Conservation (phyloP, 768 basidiomycete species). For the Coprinellus micaceus region DNA sequence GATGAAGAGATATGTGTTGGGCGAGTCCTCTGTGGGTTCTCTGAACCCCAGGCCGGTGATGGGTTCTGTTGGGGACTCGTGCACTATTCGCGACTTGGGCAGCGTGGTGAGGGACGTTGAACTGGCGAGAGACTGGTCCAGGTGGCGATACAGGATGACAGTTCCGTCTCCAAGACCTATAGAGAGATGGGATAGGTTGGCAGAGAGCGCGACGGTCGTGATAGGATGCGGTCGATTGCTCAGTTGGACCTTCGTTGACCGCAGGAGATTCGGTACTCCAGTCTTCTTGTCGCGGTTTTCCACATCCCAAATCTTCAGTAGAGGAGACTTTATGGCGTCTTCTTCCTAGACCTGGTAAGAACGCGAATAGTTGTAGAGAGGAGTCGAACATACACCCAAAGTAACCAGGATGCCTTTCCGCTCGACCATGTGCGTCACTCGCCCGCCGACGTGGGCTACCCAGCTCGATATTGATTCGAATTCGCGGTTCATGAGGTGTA, state of each 20-base stretch:
- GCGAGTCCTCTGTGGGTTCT: constrained; percentile 48
- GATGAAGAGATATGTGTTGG: constrained; percentile 67
- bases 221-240: constrained; percentile 80
- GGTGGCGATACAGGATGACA: constrained; percentile 84
- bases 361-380: background rate
- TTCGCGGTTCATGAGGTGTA: constrained; percentile 71
- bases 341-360: constrained; percentile 58
- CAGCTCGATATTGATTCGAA: constrained; percentile 72
- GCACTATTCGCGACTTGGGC: constrained; percentile 83
- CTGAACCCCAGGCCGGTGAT: constrained; percentile 91
- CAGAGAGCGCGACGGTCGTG: constrained; percentile 75
- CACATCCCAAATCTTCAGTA: constrained; percentile 90
- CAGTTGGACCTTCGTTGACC: constrained; percentile 74
- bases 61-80: constrained; percentile 83
- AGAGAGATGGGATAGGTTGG: constrained; percentile 77
- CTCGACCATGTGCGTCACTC: constrained; percentile 87
- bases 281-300: constrained; percentile 64
- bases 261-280: constrained; percentile 57
- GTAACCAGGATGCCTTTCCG: constrained; percentile 79
- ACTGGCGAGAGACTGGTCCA: constrained; percentile 84
- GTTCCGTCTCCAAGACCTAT: constrained; percentile 95
- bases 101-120: constrained; percentile 65
- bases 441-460: constrained; percentile 74
- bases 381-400: constrained; percentile 63
- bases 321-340: constrained; percentile 55